Evolutionary conservation across 768 basidiomycete species (phyloP).

Genomic region (Boletus rubescentipes): DNA sequence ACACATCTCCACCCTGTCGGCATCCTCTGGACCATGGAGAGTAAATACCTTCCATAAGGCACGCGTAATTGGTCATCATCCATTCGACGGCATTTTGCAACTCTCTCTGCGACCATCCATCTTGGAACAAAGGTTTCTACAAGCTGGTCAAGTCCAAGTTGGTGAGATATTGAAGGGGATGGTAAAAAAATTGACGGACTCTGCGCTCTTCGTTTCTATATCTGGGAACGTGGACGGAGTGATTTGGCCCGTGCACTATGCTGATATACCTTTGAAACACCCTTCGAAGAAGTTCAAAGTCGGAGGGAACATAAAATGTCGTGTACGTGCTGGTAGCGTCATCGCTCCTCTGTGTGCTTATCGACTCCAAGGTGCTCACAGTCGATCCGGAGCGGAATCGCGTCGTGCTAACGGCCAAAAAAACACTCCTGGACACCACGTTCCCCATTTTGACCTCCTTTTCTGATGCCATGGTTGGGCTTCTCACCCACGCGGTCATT

Average conservation of each 20-base stretch:
- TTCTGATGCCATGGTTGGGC: constrained; percentile 68
- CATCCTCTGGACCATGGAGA: constrained; percentile 76
- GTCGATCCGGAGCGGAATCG: constrained; percentile 81
- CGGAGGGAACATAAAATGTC: constrained; percentile 79
- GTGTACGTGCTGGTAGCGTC: constrained; percentile 49
- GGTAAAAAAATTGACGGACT: constrained; percentile 80
- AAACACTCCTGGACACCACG: constrained; percentile 78
- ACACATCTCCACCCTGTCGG: constrained; percentile 74
- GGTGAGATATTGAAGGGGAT: constrained; percentile 87
- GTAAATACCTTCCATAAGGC: constrained; percentile 76
- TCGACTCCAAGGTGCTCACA: constrained; percentile 62
- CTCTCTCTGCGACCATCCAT: constrained; percentile 83
- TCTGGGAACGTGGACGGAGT: constrained; percentile 89
- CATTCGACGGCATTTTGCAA: constrained; percentile 85
- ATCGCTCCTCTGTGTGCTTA: neutral
- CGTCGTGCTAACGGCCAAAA: constrained; percentile 87
- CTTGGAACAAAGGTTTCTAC: constrained; percentile 83
- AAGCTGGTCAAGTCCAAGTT: constrained; percentile 76
- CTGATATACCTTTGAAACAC: constrained; percentile 92
- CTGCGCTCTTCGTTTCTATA: constrained; percentile 81
- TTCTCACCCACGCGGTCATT: constrained; percentile 78
- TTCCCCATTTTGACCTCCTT: constrained; percentile 65
- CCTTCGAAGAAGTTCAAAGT: constrained; percentile 88
- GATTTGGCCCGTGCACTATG: constrained; percentile 92
- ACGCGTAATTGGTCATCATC: constrained; percentile 82